Conservation (phyloP, 202 grass and related monocot species). For the Setaria viridis region DNA sequence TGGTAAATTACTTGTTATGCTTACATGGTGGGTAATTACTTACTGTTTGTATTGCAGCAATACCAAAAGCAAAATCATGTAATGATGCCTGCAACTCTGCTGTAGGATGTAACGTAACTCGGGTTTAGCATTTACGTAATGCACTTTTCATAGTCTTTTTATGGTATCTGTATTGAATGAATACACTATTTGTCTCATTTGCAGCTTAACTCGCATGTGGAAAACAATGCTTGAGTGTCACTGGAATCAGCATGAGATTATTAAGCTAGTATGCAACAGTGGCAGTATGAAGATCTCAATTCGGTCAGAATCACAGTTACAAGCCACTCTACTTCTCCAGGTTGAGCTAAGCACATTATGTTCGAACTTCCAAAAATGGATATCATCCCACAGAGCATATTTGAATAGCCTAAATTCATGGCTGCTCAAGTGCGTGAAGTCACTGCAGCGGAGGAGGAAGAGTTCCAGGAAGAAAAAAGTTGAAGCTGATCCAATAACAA, state of each 20-base stretch:
- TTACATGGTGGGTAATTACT: conserved; percentile 5
- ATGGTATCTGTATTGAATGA: conserved; percentile 33
- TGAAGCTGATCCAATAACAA: conserved; percentile 53
- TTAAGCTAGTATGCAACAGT: conserved; percentile 62
- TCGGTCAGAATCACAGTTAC: conserved; percentile 68
- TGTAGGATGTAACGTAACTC: not conserved
- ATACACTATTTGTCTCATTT: conserved; percentile 31
- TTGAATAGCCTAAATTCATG: conserved; percentile 74
- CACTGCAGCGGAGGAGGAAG: conserved; percentile 46
- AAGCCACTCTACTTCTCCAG: conserved; percentile 67
- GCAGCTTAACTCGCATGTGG: conserved; percentile 95
- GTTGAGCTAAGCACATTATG: conserved; percentile 80
- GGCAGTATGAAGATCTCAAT: conserved; percentile 64
- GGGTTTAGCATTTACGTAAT: conserved; percentile 5
- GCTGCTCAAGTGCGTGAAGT: conserved; percentile 83
- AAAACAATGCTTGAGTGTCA: conserved; percentile 79
- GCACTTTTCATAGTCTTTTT: not conserved
- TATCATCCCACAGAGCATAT: conserved; percentile 78
- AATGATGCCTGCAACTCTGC: conserved; percentile 9
- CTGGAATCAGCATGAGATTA: conserved; percentile 60
- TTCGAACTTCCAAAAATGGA: conserved; percentile 87
- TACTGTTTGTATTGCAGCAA: not conserved
- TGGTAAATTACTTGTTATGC: conserved; percentile 12
- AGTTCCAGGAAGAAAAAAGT: conserved; percentile 51
- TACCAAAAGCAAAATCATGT: not conserved